Evolutionary conservation across 176 grass and related monocot genomes (phyloP), one percentile per base, ranked within the genome.

Genomic region (Metroxylon sagu): DNA sequence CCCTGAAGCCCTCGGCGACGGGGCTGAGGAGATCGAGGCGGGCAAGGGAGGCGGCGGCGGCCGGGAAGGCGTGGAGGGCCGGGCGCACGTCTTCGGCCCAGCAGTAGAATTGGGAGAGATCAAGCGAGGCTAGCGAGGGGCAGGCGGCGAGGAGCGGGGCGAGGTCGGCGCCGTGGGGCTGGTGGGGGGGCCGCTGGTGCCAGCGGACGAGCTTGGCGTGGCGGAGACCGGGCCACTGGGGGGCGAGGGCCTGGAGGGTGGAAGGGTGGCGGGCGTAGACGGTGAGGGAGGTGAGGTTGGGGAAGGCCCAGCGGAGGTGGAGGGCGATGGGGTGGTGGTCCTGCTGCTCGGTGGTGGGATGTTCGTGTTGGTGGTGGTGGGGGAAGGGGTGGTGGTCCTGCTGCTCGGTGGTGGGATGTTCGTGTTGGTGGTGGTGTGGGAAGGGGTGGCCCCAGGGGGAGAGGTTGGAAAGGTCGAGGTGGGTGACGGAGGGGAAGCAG

Each of bases 101-200:
- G 88, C 94, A 98, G 74, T 98, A 98, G 80, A 98, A 98, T 31
- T 93, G 84, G 0, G 82, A 88, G 49, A 98, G 80, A 74, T 98
- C 88, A 61, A 98, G 77, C 53, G 71, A 48, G 4, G 50, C 14
- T 31, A 99, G 79, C 59, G 15, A 5, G 5, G 68, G 43, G 64
- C 88, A 99, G 62, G 55, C 21, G 14, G 2, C 43, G 27, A 99
- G 80, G 14, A 99, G 66, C 10, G 81, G 94, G 4, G 68, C 73
- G 56, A 99, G 94, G 81, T 99, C 94, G 49, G 82, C 77, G 31
- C 94, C 88, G 3, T 27, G 7, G 5, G 72, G 61, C 39, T 84
- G 69, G 25, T 61, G 52, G 4, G 35, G 35, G 35, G 88, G 88
- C 4, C 84, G 87, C 71, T 85, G 88, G 85, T 99, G 94, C 94